Evolutionary conservation across 2,329 filamentous ascomycete species (phyloP).

Genomic region (Paraconiothyrium sp.): DNA sequence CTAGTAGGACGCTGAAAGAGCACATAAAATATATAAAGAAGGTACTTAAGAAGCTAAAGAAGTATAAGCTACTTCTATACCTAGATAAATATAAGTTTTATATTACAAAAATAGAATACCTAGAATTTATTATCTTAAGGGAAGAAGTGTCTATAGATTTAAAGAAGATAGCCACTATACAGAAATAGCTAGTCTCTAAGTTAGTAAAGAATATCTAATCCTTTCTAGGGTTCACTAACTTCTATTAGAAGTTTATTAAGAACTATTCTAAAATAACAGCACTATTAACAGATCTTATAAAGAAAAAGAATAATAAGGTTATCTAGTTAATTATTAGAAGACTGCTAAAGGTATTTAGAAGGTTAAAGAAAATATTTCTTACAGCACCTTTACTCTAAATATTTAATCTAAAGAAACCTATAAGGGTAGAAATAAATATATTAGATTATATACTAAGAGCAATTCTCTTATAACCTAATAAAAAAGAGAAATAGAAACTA

Average conservation of each 20-base stretch:
- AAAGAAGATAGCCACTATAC: too few species aligned
- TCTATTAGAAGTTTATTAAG: too few species aligned
- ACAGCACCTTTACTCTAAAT: too few species aligned
- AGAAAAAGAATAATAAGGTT: neutral
- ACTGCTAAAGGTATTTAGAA: too few species aligned
- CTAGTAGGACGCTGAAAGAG: too few species aligned
- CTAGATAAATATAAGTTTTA: neutral
- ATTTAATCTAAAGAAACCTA: too few species aligned
- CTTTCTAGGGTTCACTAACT: neutral
- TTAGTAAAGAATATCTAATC: neutral
- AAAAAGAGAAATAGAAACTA: constrained; percentile 25
- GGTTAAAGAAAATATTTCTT: too few species aligned
- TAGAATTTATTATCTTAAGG: constrained; percentile 1
- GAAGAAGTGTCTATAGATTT: neutral
- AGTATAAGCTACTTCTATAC: neutral
- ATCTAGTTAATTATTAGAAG: neutral
- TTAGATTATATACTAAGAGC: too few species aligned
- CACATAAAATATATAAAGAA: too few species aligned
- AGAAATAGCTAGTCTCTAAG: too few species aligned
- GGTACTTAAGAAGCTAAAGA: neutral
- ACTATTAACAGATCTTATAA: constrained; percentile 9
- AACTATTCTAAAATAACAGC: neutral
- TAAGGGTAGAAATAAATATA: too few species aligned
- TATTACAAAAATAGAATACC: neutral
- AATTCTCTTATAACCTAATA: constrained; percentile 6